Percentiles rank a stretch among this genome's conserved stretches.
Evolutionary conservation across 768 basidiomycete species (phyloP).

Genomic region (Collybia mongolica): DNA sequence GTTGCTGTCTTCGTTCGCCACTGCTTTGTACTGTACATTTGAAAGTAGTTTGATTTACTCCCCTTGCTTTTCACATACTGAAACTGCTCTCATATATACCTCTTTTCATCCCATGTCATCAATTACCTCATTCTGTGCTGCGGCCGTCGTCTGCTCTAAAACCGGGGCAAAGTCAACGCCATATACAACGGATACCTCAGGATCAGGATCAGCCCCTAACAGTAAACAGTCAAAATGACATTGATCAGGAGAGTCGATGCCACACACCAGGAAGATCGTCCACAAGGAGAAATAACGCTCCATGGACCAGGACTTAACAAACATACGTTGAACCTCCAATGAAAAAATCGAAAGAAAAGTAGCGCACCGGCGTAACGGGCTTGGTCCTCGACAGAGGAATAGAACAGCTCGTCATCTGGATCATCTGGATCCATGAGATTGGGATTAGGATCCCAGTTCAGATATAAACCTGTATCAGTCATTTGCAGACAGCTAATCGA

Average conservation of each 20-base stretch:
- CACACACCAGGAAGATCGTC: conserved; percentile 3
- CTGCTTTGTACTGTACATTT: too few relatives aligned
- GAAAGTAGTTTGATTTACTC: too few relatives aligned
- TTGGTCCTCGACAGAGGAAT: conserved; percentile 7
- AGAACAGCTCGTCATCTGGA: conserved; percentile 4
- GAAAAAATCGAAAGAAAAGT: neutral
- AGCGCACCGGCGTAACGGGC: conserved; percentile 6
- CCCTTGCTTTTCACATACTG: too few relatives aligned
- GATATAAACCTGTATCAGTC: conserved; percentile 49
- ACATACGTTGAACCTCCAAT: neutral
- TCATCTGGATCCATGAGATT: neutral
- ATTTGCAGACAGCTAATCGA: conserved; percentile 53
- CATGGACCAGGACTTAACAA: neutral
- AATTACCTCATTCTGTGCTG: too few relatives aligned
- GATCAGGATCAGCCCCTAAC: conserved; percentile 7
- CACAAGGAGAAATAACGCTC: neutral
- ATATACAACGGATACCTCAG: conserved; percentile 11
- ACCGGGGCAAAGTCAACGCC: conserved; percentile 13
- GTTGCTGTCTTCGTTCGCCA: too few relatives aligned
- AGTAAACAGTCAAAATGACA: neutral
- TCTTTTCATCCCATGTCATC: too few relatives aligned
- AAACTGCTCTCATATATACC: too few relatives aligned
- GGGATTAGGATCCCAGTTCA: conserved; percentile 38
- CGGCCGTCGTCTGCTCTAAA: neutral
- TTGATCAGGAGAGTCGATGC: neutral